Conservation (phyloP, 2,329 filamentous ascomycete genomes). For the Emmonsiellopsis sp. region DNA sequence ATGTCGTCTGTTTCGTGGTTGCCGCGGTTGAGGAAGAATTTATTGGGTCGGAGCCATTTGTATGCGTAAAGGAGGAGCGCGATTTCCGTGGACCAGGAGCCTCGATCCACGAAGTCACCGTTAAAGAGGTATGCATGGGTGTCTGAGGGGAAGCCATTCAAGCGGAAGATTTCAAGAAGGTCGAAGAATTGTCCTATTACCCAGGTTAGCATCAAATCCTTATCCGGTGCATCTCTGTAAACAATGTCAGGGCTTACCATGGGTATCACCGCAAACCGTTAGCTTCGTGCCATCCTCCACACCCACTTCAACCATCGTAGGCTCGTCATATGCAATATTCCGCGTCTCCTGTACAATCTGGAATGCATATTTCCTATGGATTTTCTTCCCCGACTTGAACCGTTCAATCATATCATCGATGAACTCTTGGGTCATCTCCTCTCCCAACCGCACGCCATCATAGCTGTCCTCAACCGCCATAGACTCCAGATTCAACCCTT, state of each 20-base stretch:
- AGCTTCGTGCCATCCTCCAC: slow-evolving; percentile 68
- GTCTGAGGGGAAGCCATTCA: slow-evolving; percentile 75
- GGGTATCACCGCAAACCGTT: slow-evolving; percentile 95
- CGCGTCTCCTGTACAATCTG: slow-evolving; percentile 87
- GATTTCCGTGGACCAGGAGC: slow-evolving; percentile 97
- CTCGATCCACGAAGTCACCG: slow-evolving; percentile 94
- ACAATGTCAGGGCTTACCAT: slow-evolving; percentile 50
- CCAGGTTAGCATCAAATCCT: slow-evolving; percentile 4
- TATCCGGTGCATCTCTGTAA: neutral
- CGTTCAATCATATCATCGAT: slow-evolving; percentile 94
- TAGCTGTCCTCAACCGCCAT: slow-evolving; percentile 77
- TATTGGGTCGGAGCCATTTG: slow-evolving; percentile 84
- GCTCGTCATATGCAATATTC: slow-evolving; percentile 81
- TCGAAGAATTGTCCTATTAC: slow-evolving; percentile 88
- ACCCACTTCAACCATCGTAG: slow-evolving; percentile 92
- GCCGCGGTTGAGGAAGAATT: slow-evolving; percentile 91
- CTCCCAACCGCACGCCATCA: slow-evolving; percentile 66
- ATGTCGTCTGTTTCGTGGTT: slow-evolving; percentile 99
- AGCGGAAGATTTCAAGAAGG: slow-evolving; percentile 86
- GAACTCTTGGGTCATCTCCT: slow-evolving; percentile 91
- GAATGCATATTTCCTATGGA: slow-evolving; percentile 94
- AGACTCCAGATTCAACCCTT: slow-evolving; percentile 76
- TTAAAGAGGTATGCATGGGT: slow-evolving; percentile 96
- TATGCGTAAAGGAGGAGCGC: slow-evolving; percentile 88
- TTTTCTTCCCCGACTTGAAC: slow-evolving; percentile 92